phyloP scores from a whole-genome alignment of 31 red algal genomes.

The Bonnemaisonia californica region DNA sequence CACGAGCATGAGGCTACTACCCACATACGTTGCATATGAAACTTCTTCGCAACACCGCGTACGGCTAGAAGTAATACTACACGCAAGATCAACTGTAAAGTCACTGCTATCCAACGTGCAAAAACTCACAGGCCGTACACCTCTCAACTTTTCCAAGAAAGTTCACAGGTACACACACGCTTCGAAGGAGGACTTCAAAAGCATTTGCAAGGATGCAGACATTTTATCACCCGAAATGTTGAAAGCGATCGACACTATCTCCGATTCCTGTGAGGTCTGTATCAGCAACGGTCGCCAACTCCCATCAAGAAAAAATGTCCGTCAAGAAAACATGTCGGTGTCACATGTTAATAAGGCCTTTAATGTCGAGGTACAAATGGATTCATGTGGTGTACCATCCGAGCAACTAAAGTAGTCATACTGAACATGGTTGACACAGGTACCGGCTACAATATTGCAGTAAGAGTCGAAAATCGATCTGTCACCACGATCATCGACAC shows the following conservation, averaged over 20 bases:
- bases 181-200: slow-evolving; percentile 11
- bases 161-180: slow-evolving; percentile 27
- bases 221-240: background rate
- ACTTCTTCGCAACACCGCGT: too few species aligned
- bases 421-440: background rate
- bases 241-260: slow-evolving; percentile 8
- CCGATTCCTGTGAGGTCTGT: slow-evolving; percentile 13
- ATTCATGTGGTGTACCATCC: slow-evolving; percentile 17
- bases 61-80: too few species aligned
- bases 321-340: slow-evolving; percentile 23
- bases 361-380: slow-evolving; percentile 25
- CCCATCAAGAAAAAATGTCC: background rate
- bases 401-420: background rate
- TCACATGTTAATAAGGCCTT: slow-evolving; percentile 33
- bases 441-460: too few species aligned
- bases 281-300: background rate
- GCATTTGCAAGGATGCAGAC: slow-evolving; percentile 1
- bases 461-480: too few species aligned
- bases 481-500: too few species aligned
- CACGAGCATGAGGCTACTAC: too few species aligned
- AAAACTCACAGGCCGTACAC: too few species aligned
- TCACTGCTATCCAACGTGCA: too few species aligned
- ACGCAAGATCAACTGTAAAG: too few species aligned
- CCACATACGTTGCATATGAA: too few species aligned
- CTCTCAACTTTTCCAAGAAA: background rate